Evolutionary conservation across 495 filamentous ascomycete species (phyloP).

Genomic region (Neurospora cerealis): DNA sequence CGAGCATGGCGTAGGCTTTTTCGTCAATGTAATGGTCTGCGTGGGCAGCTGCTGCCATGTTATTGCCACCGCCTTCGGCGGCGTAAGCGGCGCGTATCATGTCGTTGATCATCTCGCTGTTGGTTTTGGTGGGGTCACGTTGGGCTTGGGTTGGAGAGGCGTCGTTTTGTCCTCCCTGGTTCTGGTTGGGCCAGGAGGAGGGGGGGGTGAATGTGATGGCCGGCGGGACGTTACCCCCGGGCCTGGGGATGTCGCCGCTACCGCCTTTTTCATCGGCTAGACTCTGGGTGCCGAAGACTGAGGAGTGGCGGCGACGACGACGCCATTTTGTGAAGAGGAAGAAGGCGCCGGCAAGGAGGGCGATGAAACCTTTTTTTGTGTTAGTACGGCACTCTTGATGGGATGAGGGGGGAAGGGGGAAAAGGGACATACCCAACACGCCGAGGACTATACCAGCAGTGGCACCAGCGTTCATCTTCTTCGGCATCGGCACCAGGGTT

Average conservation of each 20-base stretch:
- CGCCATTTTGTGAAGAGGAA: neutral
- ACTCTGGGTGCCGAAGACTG: neutral
- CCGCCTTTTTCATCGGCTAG: neutral
- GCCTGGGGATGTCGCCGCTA: neutral
- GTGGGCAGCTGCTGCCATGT: neutral
- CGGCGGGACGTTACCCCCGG: neutral
- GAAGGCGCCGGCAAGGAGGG: neutral
- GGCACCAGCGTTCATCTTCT: neutral
- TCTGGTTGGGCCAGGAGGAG: slow-evolving; percentile 28
- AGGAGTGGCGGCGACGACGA: neutral
- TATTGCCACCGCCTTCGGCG: neutral
- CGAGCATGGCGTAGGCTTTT: neutral
- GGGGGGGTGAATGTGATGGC: neutral
- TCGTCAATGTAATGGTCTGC: neutral
- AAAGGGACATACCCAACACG: neutral
- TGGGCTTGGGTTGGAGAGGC: slow-evolving; percentile 5
- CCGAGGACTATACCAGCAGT: neutral
- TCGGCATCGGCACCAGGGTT: neutral
- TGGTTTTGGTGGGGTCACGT: neutral
- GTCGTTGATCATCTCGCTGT: neutral
- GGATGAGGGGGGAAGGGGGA: neutral
- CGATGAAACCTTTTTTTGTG: neutral
- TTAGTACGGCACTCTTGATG: too few relatives aligned
- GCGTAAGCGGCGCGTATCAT: neutral
- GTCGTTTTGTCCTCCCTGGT: slow-evolving; percentile 15